Percentiles rank a stretch among this genome's conserved stretches.
phyloP scores from a whole-genome alignment of 2,329 filamentous ascomycete species.

The Aspergillus pseudotamarii region DNA sequence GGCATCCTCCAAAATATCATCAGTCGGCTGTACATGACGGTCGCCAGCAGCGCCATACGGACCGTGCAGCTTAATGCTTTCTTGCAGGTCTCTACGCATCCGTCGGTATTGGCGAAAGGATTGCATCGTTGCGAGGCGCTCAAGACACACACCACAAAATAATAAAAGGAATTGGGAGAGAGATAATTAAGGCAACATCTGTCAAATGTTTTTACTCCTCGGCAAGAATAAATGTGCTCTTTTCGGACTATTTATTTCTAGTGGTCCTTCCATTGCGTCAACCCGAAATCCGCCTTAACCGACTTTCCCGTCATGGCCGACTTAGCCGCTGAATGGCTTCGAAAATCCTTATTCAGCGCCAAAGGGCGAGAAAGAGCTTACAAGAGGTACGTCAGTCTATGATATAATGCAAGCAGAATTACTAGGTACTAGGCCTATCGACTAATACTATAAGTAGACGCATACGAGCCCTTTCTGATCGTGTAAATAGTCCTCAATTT shows the following conservation, averaged over 20 bases:
- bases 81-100: conserved; percentile 17
- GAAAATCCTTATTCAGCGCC: background rate
- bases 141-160: background rate
- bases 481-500: background rate
- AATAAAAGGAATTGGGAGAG: background rate
- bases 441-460: background rate
- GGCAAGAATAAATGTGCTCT: background rate
- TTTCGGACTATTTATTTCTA: background rate
- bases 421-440: too few relatives aligned
- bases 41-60: conserved; percentile 7
- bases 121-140: conserved; percentile 24
- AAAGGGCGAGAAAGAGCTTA: background rate
- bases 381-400: background rate
- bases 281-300: conserved; percentile 7
- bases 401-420: background rate
- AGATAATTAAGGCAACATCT: background rate
- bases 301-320: conserved; percentile 7
- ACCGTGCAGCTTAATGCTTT: conserved; percentile 5
- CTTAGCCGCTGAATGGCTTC: background rate
- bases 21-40: conserved; percentile 5
- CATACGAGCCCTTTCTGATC: background rate
- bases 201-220: background rate
- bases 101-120: conserved; percentile 30
- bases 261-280: background rate
- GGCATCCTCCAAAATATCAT: conserved; percentile 6